Evolutionary conservation across 805 yeast species (phyloP), one percentile per base, ranked within the genome.

Genomic region (Middelhovenomyces tepae): DNA sequence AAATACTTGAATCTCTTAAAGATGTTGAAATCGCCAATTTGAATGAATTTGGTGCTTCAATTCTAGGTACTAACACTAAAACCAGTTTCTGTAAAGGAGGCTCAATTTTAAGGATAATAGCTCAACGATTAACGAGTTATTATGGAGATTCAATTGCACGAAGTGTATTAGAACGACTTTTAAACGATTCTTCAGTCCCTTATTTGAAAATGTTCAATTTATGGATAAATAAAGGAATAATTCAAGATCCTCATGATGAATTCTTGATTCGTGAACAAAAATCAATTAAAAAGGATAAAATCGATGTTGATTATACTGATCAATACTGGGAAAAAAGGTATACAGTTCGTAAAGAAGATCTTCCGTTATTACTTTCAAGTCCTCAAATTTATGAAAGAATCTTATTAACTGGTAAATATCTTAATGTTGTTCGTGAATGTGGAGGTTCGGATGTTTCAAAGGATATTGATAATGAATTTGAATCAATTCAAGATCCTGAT

Each of bases 241-340:
- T 91, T 7, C 67, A 72, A 41, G 98, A 91, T 46, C 84, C 83
- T 1, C 75, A 73, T 49, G 74, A 77, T 24, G 98, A 89, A 53
- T 91, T 91, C 51, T 58, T 86, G 49, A 72, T 91, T n/a, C 66
- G 71, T 18, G 60, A 57, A 38, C 47, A 38, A 36, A 44, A 40
- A 20, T 40, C 50, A 10, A 39, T 44, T 3, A 46, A 45, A 5
- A 28, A 49, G 4, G 47, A 47, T 16, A 38, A 39, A 25, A 31
- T 47, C n/a, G 47, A 55, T 28, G 33, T 43, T 22, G 53, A 53
- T 34, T 50, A 45, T 22, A 48, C 53, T 2, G 65, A 62, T 31
- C 62, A 56, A 30, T 60, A 57, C 42, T 64, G 68, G 68, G 65
- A 58, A 19, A 51, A 51, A 36, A 75, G 83, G 39, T 91, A 72